Percentiles rank a stretch among this genome's conserved stretches.
Conservation (phyloP, 1,139 yeast genomes). For the Debaryomycetaceae sp. region DNA sequence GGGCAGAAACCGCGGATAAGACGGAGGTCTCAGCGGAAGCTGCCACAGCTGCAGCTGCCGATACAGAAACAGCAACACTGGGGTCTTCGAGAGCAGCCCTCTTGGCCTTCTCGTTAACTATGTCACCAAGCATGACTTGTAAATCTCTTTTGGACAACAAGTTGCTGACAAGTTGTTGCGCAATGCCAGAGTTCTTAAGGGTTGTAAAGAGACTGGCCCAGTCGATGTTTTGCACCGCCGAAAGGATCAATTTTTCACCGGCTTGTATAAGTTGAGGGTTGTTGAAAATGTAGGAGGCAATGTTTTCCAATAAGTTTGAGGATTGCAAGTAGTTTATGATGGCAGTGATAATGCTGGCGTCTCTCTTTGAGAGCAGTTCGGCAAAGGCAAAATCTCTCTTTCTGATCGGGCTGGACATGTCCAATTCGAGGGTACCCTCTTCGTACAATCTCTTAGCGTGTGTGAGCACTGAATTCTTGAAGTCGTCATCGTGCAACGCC, state of each 20-base stretch:
- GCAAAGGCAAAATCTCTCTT: conserved; percentile 5
- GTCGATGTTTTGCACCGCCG: conserved; percentile 19
- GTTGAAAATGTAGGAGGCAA: conserved; percentile 19
- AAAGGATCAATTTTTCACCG: conserved; percentile 17
- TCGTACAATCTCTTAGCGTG: conserved; percentile 17
- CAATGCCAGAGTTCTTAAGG: conserved; percentile 24
- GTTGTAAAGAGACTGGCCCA: conserved; percentile 18
- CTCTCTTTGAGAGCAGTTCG: conserved; percentile 16
- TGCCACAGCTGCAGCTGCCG: conserved; percentile 1
- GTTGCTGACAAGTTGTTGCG: conserved; percentile 15
- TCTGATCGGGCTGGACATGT: conserved; percentile 3
- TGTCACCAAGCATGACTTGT: conserved; percentile 13
- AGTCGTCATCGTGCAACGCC: conserved; percentile 21
- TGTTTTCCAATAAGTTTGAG: conserved; percentile 20
- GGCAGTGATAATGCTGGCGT: conserved; percentile 16
- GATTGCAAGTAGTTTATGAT: conserved; percentile 20
- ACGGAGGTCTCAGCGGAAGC: neutral
- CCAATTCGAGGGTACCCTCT: conserved; percentile 13
- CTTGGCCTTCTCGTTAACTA: conserved; percentile 13
- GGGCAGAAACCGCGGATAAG: neutral
- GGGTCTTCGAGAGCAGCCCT: conserved; percentile 8
- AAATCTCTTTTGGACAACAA: conserved; percentile 16
- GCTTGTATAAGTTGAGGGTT: conserved; percentile 17
- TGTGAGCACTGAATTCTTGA: conserved; percentile 15
- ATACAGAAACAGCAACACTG: neutral